These are phyloP conservation scores for Sideroxylon spinosum DNA, from an alignment of 179 eudicot genomes.

Conservation along the genomic window DNA sequence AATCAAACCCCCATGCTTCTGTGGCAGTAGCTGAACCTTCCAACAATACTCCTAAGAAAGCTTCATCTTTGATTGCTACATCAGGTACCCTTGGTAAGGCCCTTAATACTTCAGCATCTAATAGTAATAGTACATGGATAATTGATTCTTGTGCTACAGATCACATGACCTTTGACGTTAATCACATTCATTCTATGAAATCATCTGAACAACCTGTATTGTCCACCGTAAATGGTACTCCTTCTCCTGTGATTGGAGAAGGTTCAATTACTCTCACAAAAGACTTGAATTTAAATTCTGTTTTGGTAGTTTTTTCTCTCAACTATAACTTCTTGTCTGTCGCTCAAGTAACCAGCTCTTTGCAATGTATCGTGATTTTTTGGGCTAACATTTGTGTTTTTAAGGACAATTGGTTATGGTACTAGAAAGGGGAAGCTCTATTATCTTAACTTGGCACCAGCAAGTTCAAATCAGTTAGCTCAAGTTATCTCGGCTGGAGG, in stretches of 20 bases:
- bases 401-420: no score
- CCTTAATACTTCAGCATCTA: no score
- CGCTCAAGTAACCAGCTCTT: neutral
- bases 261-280: neutral
- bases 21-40: neutral
- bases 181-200: neutral
- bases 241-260: no score
- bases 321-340: neutral
- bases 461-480: neutral
- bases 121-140: no score
- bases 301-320: neutral
- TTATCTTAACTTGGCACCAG: neutral
- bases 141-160: no score
- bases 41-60: neutral
- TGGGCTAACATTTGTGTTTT: neutral
- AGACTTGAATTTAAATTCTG: neutral
- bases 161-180: no score
- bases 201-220: neutral
- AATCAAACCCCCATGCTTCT: neutral
- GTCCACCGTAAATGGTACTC: neutral
- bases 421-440: neutral
- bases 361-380: neutral
- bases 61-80: neutral
- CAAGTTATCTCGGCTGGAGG: neutral
- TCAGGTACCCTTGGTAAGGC: neutral